Evolutionary conservation across 305 asterid species (phyloP).

Genomic region (Ilex paraguariensis): DNA sequence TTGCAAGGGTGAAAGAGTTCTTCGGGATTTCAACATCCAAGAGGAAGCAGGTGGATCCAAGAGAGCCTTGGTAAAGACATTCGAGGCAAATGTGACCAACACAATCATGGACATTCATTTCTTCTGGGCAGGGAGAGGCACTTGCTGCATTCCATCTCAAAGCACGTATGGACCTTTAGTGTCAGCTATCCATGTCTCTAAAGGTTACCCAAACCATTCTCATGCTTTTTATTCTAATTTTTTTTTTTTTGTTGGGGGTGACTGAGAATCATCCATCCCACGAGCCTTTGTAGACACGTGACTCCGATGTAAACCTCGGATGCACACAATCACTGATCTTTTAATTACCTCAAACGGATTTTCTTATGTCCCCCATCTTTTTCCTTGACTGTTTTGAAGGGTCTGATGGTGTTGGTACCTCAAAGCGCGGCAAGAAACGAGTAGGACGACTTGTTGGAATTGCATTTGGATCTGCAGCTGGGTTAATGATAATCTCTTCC

Average conservation of each 20-base stretch:
- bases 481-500: too few species aligned
- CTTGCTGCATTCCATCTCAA: conserved; percentile 66
- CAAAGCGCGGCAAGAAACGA: too few species aligned
- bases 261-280: too few species aligned
- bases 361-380: too few species aligned
- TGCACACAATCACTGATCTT: too few species aligned
- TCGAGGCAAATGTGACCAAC: conserved; percentile 46
- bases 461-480: too few species aligned
- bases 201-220: conserved; percentile 29
- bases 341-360: too few species aligned
- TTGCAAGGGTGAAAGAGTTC: conserved; percentile 35
- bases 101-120: conserved; percentile 54
- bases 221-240: conserved; percentile 1
- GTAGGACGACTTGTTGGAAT: too few species aligned
- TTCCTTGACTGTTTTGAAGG: too few species aligned
- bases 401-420: too few species aligned
- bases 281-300: neutral
- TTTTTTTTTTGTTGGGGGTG: too few species aligned
- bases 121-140: conserved; percentile 65
- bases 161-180: conserved; percentile 64
- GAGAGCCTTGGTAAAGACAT: conserved; percentile 41
- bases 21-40: conserved; percentile 45
- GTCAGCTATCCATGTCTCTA: conserved; percentile 51
- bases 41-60: conserved; percentile 55
- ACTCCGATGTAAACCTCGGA: too few species aligned